Evolutionary conservation across 305 asterid genomes (phyloP).

Genomic region (Plantago lanceolata): DNA sequence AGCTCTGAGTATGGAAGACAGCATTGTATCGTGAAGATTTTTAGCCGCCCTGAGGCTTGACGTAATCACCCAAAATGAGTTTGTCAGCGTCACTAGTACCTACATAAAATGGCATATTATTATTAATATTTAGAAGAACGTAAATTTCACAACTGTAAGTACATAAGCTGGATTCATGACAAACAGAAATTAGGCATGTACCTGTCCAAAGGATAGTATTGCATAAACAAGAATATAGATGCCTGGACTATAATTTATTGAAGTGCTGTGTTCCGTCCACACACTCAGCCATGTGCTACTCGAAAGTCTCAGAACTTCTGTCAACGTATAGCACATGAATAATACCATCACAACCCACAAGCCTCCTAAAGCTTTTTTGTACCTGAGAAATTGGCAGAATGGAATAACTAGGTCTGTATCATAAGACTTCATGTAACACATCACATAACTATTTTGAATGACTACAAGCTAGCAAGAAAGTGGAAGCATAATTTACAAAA

Average conservation of each 20-base stretch:
- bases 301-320: conserved; percentile 54
- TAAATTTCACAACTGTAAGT: no score
- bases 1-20: conserved; percentile 63
- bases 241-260: conserved; percentile 33
- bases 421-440: no score
- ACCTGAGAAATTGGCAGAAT: conserved; percentile 32
- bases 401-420: no score
- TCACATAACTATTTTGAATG: no score
- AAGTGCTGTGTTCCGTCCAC: conserved; percentile 57
- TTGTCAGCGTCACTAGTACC: conserved; percentile 75
- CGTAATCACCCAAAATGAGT: conserved; percentile 74
- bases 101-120: conserved; percentile 21
- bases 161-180: no score
- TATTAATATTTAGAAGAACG: no score
- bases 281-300: conserved; percentile 69
- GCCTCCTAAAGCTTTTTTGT: conserved; percentile 57
- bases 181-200: no score
- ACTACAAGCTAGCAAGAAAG: no score
- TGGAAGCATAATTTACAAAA: no score
- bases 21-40: conserved; percentile 76
- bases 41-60: conserved; percentile 75
- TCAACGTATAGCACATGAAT: conserved; percentile 42
- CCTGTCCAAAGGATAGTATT: conserved; percentile 52
- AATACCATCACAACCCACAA: conserved; percentile 50
- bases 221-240: conserved; percentile 59